phyloP scores from a whole-genome alignment of 306 rosid species.

The Dryas octopetala region DNA sequence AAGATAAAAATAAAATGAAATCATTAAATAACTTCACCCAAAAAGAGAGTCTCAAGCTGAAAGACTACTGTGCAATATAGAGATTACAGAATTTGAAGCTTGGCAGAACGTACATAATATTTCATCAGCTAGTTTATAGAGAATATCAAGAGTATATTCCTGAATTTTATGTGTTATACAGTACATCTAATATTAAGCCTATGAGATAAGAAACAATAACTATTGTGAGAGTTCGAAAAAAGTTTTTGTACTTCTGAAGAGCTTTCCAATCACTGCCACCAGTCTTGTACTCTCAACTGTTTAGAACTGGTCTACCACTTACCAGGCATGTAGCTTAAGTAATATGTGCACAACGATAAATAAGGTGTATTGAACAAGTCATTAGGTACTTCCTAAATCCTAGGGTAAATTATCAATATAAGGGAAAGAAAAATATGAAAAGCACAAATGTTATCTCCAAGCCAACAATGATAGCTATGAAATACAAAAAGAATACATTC shows the following conservation, averaged over 20 bases:
- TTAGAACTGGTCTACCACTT: background rate
- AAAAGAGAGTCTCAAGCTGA: background rate
- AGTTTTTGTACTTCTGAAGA: background rate
- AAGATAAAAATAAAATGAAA: background rate
- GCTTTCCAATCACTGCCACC: background rate
- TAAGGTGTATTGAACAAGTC: background rate
- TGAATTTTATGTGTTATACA: background rate
- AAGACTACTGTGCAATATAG: no score
- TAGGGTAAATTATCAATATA: background rate
- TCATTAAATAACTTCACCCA: background rate
- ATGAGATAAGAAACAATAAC: background rate
- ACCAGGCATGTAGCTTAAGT: background rate
- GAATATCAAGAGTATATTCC: background rate
- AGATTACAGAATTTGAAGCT: background rate
- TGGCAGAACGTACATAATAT: background rate
- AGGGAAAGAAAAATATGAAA: background rate
- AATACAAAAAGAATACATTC: background rate
- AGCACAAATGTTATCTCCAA: background rate
- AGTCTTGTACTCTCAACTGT: background rate
- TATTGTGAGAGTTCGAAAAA: slow-evolving; percentile 1
- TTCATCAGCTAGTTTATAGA: slow-evolving; percentile 4
- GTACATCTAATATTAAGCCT: background rate
- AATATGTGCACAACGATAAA: background rate
- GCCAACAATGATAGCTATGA: background rate
- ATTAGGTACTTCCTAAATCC: background rate